Base-by-base conservation (phyloP, 768 basidiomycete genomes). In the Kwoniella dejecticola region DNA sequence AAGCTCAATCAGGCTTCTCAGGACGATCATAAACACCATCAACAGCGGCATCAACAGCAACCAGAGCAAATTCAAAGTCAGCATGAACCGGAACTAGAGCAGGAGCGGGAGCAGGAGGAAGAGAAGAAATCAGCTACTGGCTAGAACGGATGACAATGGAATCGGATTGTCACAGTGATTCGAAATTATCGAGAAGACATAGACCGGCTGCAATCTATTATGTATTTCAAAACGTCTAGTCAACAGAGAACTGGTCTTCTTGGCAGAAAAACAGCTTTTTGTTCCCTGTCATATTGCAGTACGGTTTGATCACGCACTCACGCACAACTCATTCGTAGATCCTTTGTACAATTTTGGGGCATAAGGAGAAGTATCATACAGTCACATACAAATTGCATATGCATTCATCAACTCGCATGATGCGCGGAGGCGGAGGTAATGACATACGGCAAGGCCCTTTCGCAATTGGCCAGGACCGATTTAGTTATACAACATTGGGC, bases 61-160 rank as follows among this genome's bases (percentile, higher is more conserved):
- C 7, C 7, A 36, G 15, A 36, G 7, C 33, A 36, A 36, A 15
- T 36, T 36, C 33, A 36, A 36, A 15, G 15, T 36, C 33, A 36
- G 15, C 7, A 7, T 36, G 33, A 36, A 36, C 45, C 45, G n/a
- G 42, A 38, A 52, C 57, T 49, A 26, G n/a, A n/a, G n/a, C n/a
- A n/a, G n/a, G n/a, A n/a, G n/a, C n/a, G n/a, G n/a, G n/a, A n/a
- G n/a, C n/a, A n/a, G n/a, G 31, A 61, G 44, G 44, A 62, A 38
- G 65, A 63, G 62, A 65, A 66, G 65, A 69, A 72, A 42, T 24
- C 54, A n/a, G 68, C 71, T 31, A 72, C 68, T 26, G 67, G 68
- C 27, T 69, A 48, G 36, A 44, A n/a, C n/a, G n/a, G n/a, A n/a
- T 45, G 13, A 45, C 19, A 21, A 52, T 41, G 6, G 12, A 3